phyloP scores from a whole-genome alignment of 1,139 yeast genomes.

The Pichia sp. region DNA sequence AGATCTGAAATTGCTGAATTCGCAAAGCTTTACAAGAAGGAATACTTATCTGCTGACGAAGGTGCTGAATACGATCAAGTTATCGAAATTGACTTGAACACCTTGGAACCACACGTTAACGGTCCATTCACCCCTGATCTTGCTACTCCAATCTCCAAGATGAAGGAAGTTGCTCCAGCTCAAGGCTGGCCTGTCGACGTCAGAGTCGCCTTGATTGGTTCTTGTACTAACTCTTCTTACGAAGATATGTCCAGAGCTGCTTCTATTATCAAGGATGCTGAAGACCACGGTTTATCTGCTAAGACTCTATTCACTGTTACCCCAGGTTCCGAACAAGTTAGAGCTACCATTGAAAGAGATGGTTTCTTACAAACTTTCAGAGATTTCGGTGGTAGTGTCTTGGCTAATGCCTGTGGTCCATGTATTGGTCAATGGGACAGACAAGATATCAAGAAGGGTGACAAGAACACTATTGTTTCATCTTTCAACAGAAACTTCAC shows the following conservation, averaged over 20 bases:
- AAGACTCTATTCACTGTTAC: slow-evolving; percentile 90
- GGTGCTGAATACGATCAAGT: slow-evolving; percentile 96
- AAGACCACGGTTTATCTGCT: slow-evolving; percentile 82
- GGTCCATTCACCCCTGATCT: slow-evolving; percentile 99
- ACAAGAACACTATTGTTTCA: slow-evolving; percentile 95
- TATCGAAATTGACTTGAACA: slow-evolving; percentile 89
- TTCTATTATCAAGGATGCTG: slow-evolving; percentile 88
- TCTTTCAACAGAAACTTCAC: slow-evolving; percentile 99
- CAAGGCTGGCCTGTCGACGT: slow-evolving; percentile 94
- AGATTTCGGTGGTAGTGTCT: slow-evolving; percentile 90
- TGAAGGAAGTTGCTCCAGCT: slow-evolving; percentile 82
- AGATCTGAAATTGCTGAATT: slow-evolving; percentile 80
- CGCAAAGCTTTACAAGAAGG: slow-evolving; percentile 70
- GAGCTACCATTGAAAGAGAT: slow-evolving; percentile 98
- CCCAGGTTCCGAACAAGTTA: slow-evolving; percentile 98
- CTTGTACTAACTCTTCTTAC: slow-evolving; percentile 98
- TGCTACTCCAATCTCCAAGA: slow-evolving; percentile 93
- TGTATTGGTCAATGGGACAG: slow-evolving; percentile 99
- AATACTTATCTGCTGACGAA: slow-evolving; percentile 83
- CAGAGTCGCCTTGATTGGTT: slow-evolving; percentile 95
- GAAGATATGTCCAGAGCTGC: slow-evolving; percentile 99
- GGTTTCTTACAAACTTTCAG: slow-evolving; percentile 87
- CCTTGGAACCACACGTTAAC: slow-evolving; percentile 94
- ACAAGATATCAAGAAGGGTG: slow-evolving; percentile 95
- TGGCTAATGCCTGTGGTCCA: slow-evolving; percentile 99